These are phyloP conservation scores for Triticum urartu DNA, from an alignment of 176 grass and related monocot genomes.

Conservation along the genomic window DNA sequence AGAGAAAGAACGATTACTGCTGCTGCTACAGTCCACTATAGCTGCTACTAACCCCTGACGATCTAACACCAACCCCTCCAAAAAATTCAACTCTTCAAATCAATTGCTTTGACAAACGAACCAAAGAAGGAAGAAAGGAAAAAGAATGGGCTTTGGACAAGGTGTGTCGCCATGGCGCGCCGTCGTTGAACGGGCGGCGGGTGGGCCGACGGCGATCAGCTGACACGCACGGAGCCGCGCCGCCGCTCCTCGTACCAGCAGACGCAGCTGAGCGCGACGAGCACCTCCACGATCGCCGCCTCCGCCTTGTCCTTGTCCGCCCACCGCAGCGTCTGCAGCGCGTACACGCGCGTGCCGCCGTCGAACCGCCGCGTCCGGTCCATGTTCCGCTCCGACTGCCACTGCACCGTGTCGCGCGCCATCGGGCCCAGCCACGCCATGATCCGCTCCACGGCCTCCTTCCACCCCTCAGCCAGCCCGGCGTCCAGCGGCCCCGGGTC, in stretches of 20 bases:
- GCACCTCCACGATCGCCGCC: constrained; percentile 86
- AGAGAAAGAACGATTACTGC: neutral
- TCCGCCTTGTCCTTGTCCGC: constrained; percentile 82
- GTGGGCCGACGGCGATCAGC: neutral
- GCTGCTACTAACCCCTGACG: neutral
- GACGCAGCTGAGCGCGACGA: constrained; percentile 89
- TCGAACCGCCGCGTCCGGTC: constrained; percentile 67
- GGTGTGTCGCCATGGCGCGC: too few species aligned
- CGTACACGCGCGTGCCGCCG: constrained; percentile 45
- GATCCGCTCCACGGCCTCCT: constrained; percentile 62
- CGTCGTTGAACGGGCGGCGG: constrained; percentile 18
- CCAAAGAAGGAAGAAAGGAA: neutral
- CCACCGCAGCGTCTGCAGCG: constrained; percentile 80
- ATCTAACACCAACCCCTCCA: constrained; percentile 5
- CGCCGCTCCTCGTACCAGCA: constrained; percentile 89
- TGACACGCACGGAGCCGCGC: constrained; percentile 42
- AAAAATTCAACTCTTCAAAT: constrained; percentile 52
- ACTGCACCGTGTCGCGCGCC: constrained; percentile 66
- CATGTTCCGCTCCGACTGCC: constrained; percentile 93
- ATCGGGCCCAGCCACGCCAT: constrained; percentile 82
- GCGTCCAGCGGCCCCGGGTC: constrained; percentile 64
- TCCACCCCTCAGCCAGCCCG: constrained; percentile 76
- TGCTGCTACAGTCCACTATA: constrained; percentile 1
- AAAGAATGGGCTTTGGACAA: neutral
- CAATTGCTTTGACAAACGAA: constrained; percentile 58